Evolutionary conservation across 2,329 filamentous ascomycete species (phyloP), one percentile per base, ranked within the genome.

Genomic region (Ceratocystiopsis brevicomis): DNA sequence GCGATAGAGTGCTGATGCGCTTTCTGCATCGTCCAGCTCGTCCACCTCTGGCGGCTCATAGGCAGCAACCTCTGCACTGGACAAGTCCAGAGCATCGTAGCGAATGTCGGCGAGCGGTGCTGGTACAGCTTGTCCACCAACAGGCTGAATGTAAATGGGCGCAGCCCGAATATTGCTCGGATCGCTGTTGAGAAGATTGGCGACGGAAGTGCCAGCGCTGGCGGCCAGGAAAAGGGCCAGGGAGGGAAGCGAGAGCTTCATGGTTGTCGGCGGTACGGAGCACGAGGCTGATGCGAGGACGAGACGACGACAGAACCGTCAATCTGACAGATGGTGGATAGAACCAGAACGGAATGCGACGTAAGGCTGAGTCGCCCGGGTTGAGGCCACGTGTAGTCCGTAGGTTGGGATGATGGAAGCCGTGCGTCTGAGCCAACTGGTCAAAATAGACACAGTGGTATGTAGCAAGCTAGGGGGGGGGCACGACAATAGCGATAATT

Each of bases 41-140:
- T 16, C 44, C 37, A 42, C 43, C 34, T 72, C 67, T 37, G 74
- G 74, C 1, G 67, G 63, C 47, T 76, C 69, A 59, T 73, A 79
- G 30, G 65, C 63, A 39, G 64, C 48, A 32, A 78, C 55, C 33
- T 65, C 61, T 34, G 69, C 60, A n/a, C 60, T 39, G 37, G 44
- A 15, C 36, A 61, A 55, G 3, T 61, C 54, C n/a, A 59, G 56
- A 25, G 61, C 54, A 53, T 75, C 66, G 63, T 72, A 77, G 46
- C 64, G 59, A 46, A 78, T 59, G 48, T 72, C 66, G 49, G 72
- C 73, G 45, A 79, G 68, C 39, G 57, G 50, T 12, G 49, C 40
- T 0, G 56, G 56, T 6, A 43, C 67, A 59, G 21, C 35, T 6
- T 16, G 12, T 4, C 32, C 36, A 25, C 57, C 51, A 48, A 76